Conservation (phyloP, 768 basidiomycete species). For the Cyathus striatus region DNA sequence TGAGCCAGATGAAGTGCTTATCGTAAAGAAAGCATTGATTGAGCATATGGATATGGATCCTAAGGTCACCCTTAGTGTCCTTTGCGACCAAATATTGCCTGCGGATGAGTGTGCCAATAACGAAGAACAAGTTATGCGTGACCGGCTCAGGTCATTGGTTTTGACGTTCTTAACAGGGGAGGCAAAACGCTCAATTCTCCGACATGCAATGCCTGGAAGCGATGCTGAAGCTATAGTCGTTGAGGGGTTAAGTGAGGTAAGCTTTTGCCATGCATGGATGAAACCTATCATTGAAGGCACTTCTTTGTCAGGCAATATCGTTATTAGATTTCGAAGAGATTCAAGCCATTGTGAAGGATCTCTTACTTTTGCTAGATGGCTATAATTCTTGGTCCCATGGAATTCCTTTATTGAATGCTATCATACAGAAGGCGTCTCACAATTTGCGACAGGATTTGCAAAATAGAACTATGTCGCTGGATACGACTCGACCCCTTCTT, state of each 20-base stretch:
- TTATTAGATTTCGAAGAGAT: constrained; percentile 35
- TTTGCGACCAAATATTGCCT: constrained; percentile 63
- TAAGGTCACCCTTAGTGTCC: constrained; percentile 53
- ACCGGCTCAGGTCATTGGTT: constrained; percentile 54
- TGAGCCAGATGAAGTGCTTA: constrained; percentile 57
- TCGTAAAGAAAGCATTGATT: constrained; percentile 55
- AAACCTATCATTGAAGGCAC: too few relatives aligned
- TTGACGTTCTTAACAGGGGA: constrained; percentile 53
- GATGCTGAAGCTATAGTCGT: constrained; percentile 44
- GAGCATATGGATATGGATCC: constrained; percentile 65
- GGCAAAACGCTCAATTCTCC: constrained; percentile 40
- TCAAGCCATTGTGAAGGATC: constrained; percentile 43
- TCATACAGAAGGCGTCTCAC: constrained; percentile 34
- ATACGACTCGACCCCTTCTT: constrained; percentile 35
- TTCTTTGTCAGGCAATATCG: constrained; percentile 44
- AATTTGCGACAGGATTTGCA: constrained; percentile 16
- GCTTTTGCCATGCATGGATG: background rate
- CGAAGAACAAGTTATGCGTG: constrained; percentile 52
- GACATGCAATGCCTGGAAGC: constrained; percentile 36
- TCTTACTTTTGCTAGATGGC: constrained; percentile 39
- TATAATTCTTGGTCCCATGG: constrained; percentile 8
- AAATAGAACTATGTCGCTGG: constrained; percentile 24
- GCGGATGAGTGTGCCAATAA: constrained; percentile 47
- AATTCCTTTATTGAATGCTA: constrained; percentile 13
- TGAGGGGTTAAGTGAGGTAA: constrained; percentile 37